These are phyloP conservation scores for Cladobotryum mycophilum DNA, from an alignment of 2,329 filamentous ascomycete genomes.

Conservation along the genomic window DNA sequence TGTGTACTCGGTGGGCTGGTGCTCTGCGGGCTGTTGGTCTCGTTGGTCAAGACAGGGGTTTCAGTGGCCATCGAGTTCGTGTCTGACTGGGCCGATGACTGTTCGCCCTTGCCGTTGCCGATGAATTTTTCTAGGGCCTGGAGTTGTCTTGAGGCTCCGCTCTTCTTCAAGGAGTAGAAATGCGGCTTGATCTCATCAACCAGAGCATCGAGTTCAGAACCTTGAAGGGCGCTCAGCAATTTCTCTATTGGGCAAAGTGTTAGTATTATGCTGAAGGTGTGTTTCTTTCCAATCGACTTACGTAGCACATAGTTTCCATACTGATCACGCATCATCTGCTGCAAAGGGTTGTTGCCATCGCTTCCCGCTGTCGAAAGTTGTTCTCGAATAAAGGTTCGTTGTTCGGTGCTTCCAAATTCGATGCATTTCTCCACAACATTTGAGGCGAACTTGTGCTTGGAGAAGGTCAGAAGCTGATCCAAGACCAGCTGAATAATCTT, in stretches of 20 bases:
- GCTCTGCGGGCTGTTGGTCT: constrained; percentile 63
- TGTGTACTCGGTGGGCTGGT: constrained; percentile 59
- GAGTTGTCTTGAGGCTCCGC: constrained; percentile 56
- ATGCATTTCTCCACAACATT: constrained; percentile 97
- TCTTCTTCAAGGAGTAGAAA: constrained; percentile 56
- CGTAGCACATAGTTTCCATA: constrained; percentile 96
- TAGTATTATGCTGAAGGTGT: constrained; percentile 4
- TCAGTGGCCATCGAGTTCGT: constrained; percentile 46
- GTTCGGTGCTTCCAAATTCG: constrained; percentile 59
- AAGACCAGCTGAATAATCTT: constrained; percentile 70
- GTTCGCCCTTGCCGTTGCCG: constrained; percentile 20
- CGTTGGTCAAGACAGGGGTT: constrained; percentile 61
- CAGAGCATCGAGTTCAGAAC: constrained; percentile 52
- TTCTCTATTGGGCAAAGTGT: constrained; percentile 55
- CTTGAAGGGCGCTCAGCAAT: constrained; percentile 59
- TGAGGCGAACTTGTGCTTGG: constrained; percentile 93
- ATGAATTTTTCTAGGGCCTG: constrained; percentile 31
- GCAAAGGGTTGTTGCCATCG: constrained; percentile 64
- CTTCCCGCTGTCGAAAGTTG: constrained; percentile 54
- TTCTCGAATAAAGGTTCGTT: constrained; percentile 63
- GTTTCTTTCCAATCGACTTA: constrained; percentile 44
- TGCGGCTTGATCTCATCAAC: constrained; percentile 58
- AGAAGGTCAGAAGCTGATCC: constrained; percentile 64
- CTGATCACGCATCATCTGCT: constrained; percentile 77
- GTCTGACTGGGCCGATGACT: constrained; percentile 38